Conservation (phyloP, 495 filamentous ascomycete species). For the Hyaloscypha finlandica region DNA sequence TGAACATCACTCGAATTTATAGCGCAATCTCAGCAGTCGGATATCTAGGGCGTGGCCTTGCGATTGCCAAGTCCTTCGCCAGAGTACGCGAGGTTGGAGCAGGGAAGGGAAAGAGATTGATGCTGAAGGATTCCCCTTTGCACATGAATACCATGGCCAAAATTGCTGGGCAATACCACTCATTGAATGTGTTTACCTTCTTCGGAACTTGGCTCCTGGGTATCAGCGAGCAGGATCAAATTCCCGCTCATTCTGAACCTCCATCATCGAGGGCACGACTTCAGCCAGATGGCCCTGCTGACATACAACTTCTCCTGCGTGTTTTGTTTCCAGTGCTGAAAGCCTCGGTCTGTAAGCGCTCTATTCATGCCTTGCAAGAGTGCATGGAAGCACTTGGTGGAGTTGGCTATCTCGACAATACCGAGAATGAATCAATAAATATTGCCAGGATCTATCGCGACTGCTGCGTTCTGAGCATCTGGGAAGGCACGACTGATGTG, state of each 20-base stretch:
- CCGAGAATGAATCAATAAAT: conserved; percentile 59
- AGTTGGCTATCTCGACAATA: conserved; percentile 72
- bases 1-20: conserved; percentile 71
- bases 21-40: conserved; percentile 58
- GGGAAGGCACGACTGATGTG: conserved; percentile 78
- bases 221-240: conserved; percentile 42
- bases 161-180: conserved; percentile 46
- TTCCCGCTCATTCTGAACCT: neutral
- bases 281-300: neutral
- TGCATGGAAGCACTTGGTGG: conserved; percentile 74
- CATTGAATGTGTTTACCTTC: conserved; percentile 59
- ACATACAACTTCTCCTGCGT: conserved; percentile 50
- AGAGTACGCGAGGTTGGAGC: conserved; percentile 39
- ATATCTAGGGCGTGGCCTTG: conserved; percentile 61
- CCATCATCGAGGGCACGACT: neutral
- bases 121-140: conserved; percentile 55
- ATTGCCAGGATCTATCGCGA: conserved; percentile 67
- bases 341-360: conserved; percentile 56
- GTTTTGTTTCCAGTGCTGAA: conserved; percentile 68
- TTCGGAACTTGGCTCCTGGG: conserved; percentile 62
- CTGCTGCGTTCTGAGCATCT: conserved; percentile 65
- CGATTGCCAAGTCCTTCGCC: conserved; percentile 60
- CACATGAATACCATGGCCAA: conserved; percentile 64
- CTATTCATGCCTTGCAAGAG: conserved; percentile 55
- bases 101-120: conserved; percentile 38